Percentiles rank a stretch among this genome's conserved stretches.
Evolutionary conservation across 2,329 filamentous ascomycete genomes (phyloP).

Genomic region (Paraphaeosphaeria minitans): DNA sequence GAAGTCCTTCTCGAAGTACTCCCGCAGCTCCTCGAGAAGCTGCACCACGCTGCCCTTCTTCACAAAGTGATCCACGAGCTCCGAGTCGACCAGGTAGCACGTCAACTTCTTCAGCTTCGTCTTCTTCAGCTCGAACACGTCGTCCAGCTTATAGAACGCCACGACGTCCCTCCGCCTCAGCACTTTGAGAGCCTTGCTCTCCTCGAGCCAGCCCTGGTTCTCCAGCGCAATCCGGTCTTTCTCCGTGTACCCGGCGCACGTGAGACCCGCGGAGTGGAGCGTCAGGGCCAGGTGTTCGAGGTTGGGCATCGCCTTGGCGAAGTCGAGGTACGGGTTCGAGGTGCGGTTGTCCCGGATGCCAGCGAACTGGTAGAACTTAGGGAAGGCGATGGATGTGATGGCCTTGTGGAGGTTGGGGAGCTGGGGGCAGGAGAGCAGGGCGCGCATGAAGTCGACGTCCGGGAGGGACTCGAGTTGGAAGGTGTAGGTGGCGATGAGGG

Average conservation of each 20-base stretch:
- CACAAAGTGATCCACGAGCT: neutral
- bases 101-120: neutral
- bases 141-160: slow-evolving; percentile 77
- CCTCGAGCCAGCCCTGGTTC: slow-evolving; percentile 75
- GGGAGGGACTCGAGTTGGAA: slow-evolving; percentile 21
- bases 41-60: neutral
- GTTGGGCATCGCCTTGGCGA: slow-evolving; percentile 81
- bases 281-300: slow-evolving; percentile 81
- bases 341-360: slow-evolving; percentile 81
- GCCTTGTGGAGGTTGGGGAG: slow-evolving; percentile 16
- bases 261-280: slow-evolving; percentile 78
- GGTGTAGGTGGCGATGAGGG: slow-evolving; percentile 10
- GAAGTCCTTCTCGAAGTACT: neutral
- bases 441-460: slow-evolving; percentile 18
- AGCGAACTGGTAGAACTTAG: slow-evolving; percentile 53
- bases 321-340: slow-evolving; percentile 86
- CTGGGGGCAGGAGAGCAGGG: slow-evolving; percentile 12
- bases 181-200: slow-evolving; percentile 77
- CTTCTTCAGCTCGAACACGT: slow-evolving; percentile 61
- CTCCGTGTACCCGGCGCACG: slow-evolving; percentile 68
- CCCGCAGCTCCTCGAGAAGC: neutral
- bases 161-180: slow-evolving; percentile 80
- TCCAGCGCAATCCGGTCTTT: slow-evolving; percentile 67
- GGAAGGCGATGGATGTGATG: slow-evolving; percentile 51
- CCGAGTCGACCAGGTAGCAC: neutral